A percentile compares a stretch with the other conserved stretches of the same genome.
phyloP scores from a whole-genome alignment of 148 eudicot species.

The Camellia sinensis region DNA sequence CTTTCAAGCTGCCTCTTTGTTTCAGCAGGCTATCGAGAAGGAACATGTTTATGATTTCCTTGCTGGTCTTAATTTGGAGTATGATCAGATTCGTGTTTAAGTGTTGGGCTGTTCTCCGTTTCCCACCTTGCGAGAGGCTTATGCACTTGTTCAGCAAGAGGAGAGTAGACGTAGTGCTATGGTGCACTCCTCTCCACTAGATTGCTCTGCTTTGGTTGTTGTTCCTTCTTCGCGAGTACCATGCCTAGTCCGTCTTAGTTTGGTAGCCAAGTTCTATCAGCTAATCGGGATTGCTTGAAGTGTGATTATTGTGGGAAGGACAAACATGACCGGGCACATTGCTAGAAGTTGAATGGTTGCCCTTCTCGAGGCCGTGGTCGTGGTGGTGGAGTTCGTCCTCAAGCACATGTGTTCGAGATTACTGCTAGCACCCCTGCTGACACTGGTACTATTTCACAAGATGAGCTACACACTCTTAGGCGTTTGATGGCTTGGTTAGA shows the following conservation, averaged over 20 bases:
- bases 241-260: neutral
- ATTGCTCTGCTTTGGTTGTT: neutral
- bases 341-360: neutral
- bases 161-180: neutral
- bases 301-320: constrained; percentile 5
- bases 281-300: accelerated
- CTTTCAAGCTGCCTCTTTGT: neutral
- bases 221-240: neutral
- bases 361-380: no score
- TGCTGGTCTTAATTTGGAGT: neutral
- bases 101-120: neutral
- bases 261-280: neutral
- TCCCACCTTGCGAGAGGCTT: neutral
- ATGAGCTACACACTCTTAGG: neutral
- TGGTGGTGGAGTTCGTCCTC: neutral
- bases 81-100: neutral
- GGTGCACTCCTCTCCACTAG: neutral
- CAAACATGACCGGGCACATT: neutral
- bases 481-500: neutral
- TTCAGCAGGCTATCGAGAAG: neutral
- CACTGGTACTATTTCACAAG: neutral
- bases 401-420: neutral
- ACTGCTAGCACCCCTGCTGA: no score
- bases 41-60: neutral
- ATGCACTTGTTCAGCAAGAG: neutral